Evolutionary conservation across 257 asterid genomes (phyloP).

Genomic region (Ilex aquifolium): DNA sequence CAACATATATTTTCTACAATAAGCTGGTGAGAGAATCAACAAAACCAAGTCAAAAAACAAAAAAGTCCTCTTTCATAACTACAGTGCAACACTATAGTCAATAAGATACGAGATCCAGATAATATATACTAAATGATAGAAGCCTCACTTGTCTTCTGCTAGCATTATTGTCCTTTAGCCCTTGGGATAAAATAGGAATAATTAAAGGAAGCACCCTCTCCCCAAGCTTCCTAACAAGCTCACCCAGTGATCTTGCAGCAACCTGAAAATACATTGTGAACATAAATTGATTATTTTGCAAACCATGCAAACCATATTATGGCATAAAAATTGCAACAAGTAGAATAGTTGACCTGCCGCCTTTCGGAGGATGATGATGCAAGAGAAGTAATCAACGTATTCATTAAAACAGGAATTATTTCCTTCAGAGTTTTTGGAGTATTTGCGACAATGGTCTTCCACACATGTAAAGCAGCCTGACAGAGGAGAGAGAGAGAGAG

Average conservation of each 20-base stretch:
- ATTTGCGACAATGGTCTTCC: conserved; percentile 99
- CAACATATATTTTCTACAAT: too few species aligned
- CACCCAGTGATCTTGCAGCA: conserved; percentile 95
- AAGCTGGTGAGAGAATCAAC: too few species aligned
- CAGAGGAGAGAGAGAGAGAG: conserved; percentile 1
- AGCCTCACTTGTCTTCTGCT: conserved; percentile 85
- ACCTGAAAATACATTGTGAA: conserved; percentile 44
- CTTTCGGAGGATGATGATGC: conserved; percentile 96
- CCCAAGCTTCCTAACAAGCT: conserved; percentile 99
- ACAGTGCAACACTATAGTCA: too few species aligned
- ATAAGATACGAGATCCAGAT: not conserved
- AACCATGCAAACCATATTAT: not conserved
- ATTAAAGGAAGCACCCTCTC: conserved; percentile 96
- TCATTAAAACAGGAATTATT: conserved; percentile 97
- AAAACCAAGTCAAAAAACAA: too few species aligned
- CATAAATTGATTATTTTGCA: not conserved
- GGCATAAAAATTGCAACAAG: not conserved
- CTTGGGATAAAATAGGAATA: conserved; percentile 85
- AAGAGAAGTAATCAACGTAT: conserved; percentile 80
- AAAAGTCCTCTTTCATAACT: too few species aligned
- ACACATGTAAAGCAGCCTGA: conserved; percentile 97
- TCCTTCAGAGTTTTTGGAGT: conserved; percentile 97
- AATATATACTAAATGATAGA: conserved; percentile 12
- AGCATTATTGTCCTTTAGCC: conserved; percentile 71
- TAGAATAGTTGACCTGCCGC: conserved; percentile 64